A percentile compares a stretch with the other conserved stretches of the same genome.
These are phyloP conservation scores for Jimgerdemannia flammicorona DNA, from an alignment of 192 early-diverging fungal genomes.

Conservation along the genomic window DNA sequence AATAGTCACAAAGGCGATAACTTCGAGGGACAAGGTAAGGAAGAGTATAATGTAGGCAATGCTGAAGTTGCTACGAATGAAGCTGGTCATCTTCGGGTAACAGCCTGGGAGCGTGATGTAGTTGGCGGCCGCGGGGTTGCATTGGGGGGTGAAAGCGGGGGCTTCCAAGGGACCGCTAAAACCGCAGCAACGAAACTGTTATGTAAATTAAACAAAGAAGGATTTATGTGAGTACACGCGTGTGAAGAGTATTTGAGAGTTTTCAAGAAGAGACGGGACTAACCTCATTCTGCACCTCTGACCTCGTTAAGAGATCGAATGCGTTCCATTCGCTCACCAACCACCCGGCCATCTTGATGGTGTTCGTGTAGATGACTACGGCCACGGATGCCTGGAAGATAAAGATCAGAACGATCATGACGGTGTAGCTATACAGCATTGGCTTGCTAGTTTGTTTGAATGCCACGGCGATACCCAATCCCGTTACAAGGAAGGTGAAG, in stretches of 20 bases:
- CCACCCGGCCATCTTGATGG: not conserved
- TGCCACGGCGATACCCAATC: not conserved
- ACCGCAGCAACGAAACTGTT: not conserved
- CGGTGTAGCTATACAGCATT: not conserved
- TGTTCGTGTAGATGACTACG: not conserved
- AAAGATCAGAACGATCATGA: not conserved
- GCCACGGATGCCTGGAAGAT: not conserved
- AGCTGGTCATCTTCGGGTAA: not conserved
- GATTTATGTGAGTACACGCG: no score
- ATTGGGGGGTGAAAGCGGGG: not conserved
- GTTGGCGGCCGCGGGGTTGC: not conserved
- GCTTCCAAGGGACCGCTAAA: not conserved
- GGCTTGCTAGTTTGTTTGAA: not conserved
- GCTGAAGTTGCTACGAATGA: not conserved
- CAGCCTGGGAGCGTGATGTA: not conserved
- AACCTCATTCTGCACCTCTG: not conserved
- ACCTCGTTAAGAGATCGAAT: not conserved
- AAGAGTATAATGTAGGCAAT: not conserved
- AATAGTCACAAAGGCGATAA: not conserved
- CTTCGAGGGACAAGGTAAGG: not conserved
- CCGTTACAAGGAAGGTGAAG: not conserved
- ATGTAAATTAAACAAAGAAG: not conserved
- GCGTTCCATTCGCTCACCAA: not conserved
- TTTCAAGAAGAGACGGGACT: no score
- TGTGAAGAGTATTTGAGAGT: no score